Evolutionary conservation across 257 asterid genomes (phyloP), one percentile per base, ranked within the genome.

Genomic region (Gentiana straminea): DNA sequence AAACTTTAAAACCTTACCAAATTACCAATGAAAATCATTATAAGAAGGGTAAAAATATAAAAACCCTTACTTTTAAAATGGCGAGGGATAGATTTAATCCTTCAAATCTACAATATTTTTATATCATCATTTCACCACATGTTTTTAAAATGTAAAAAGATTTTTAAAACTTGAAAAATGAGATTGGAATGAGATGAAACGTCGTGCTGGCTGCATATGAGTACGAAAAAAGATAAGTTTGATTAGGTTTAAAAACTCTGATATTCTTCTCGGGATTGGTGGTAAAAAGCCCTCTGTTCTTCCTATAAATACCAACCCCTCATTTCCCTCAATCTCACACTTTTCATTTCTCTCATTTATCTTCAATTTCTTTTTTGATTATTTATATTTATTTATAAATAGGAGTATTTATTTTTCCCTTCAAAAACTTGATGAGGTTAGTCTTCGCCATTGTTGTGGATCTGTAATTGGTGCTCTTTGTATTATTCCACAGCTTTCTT

Each of bases 401-500:
- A 24, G 24, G 24, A 24, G 24, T 24, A 24, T 24, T 24, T 24
- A 24, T 24, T 24, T 24, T 24, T 24, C 24, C 24, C 24, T 24
- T 24, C 0, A 24, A 24, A 24, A 24, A 24, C 24, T 24, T 24
- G 24, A 0, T 0, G 24, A 24, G 24, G 24, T 24, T 24, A 41
- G 46, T 10, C 46, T 41, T 10, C 9, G 46, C 46, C 46, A 41
- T 41, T 41, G 0, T 41, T 41, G 46, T 41, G 5, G 5, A 8
- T 13, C 2, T 49, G n/a, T 35, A 57, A 38, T 70, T 83, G 94
- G 70, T 70, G 63, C 86, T 75, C 77, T 77, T 74, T 77, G 73
- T 88, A 64, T 70, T 77, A 70, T 84, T 84, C 96, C 96, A 88
- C 96, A 81, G 96, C 94, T 88, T 88, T 88, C 96, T 88, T 88